phyloP scores from a whole-genome alignment of 805 yeast species.

The Kuraishia floccosa region DNA sequence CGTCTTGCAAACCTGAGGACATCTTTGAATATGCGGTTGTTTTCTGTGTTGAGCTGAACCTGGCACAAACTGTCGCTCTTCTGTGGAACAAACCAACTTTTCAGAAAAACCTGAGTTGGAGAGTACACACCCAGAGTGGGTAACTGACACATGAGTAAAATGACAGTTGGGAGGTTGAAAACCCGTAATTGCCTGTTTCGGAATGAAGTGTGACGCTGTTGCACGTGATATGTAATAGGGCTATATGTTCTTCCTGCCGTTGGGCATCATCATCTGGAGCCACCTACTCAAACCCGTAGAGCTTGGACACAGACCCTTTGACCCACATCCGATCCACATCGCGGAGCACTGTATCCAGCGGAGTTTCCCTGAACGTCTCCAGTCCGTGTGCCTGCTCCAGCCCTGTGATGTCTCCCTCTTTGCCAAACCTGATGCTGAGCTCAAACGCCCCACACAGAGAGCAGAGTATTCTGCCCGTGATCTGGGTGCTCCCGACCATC shows the following conservation, averaged over 20 bases:
- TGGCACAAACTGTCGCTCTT: no score
- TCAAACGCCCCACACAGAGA: conserved; percentile 22
- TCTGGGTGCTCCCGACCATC: conserved; percentile 11
- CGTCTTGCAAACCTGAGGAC: conserved; percentile 82
- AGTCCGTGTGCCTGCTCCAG: conserved; percentile 1
- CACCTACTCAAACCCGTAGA: conserved; percentile 23
- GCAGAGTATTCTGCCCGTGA: conserved; percentile 23
- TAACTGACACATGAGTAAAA: no score
- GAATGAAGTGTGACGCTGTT: no score
- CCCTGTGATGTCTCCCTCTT: not conserved
- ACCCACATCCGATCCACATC: conserved; percentile 8
- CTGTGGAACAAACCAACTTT: no score
- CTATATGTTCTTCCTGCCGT: no score
- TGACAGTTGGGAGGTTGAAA: no score
- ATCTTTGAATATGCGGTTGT: conserved; percentile 9
- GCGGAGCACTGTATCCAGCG: conserved; percentile 5
- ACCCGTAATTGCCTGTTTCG: no score
- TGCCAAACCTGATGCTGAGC: conserved; percentile 1
- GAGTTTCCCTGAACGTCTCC: conserved; percentile 4
- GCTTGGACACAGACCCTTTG: conserved; percentile 13
- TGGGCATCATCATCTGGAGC: no score
- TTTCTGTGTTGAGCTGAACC: no score
- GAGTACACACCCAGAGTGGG: no score
- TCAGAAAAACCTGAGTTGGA: no score
- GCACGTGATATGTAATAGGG: no score